These are phyloP conservation scores for Saccharomycopsis fermentans DNA, from an alignment of 805 yeast species.

Conservation along the genomic window DNA sequence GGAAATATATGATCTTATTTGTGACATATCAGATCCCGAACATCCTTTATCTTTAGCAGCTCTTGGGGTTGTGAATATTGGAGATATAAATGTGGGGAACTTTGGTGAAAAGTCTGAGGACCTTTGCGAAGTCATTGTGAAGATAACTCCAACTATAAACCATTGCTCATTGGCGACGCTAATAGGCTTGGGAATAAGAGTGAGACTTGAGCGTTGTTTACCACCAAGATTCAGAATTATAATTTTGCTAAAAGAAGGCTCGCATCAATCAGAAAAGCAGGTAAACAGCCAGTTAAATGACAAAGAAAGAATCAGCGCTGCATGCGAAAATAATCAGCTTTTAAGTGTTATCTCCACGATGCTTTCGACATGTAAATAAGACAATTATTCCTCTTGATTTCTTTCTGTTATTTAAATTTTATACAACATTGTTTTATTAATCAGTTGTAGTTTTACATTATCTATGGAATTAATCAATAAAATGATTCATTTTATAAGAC, in stretches of 20 bases:
- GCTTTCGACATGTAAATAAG: slow-evolving; percentile 60
- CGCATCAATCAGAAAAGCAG: slow-evolving; percentile 92
- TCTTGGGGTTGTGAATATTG: slow-evolving; percentile 80
- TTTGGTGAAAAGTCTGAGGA: slow-evolving; percentile 23
- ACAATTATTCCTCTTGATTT: background rate
- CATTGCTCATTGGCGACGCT: slow-evolving; percentile 95
- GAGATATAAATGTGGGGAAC: slow-evolving; percentile 58
- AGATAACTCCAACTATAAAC: slow-evolving; percentile 94
- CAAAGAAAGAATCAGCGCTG: slow-evolving; percentile 96
- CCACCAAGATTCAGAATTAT: slow-evolving; percentile 77
- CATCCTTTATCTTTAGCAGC: slow-evolving; percentile 94
- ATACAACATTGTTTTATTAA: background rate
- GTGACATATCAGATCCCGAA: slow-evolving; percentile 91
- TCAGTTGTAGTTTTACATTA: background rate
- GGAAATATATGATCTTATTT: slow-evolving; percentile 78
- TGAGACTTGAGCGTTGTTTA: slow-evolving; percentile 77
- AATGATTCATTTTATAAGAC: too few relatives aligned
- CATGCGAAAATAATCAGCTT: slow-evolving; percentile 93
- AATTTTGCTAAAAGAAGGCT: slow-evolving; percentile 76
- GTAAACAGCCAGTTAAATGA: slow-evolving; percentile 95
- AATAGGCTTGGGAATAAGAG: slow-evolving; percentile 90
- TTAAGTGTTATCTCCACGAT: slow-evolving; percentile 83
- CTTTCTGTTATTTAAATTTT: background rate
- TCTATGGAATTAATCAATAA: too few relatives aligned
- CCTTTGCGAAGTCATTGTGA: slow-evolving; percentile 67